Evolutionary conservation across 805 yeast genomes (phyloP), one percentile per base, ranked within the genome.

Genomic region (Candida corydali): DNA sequence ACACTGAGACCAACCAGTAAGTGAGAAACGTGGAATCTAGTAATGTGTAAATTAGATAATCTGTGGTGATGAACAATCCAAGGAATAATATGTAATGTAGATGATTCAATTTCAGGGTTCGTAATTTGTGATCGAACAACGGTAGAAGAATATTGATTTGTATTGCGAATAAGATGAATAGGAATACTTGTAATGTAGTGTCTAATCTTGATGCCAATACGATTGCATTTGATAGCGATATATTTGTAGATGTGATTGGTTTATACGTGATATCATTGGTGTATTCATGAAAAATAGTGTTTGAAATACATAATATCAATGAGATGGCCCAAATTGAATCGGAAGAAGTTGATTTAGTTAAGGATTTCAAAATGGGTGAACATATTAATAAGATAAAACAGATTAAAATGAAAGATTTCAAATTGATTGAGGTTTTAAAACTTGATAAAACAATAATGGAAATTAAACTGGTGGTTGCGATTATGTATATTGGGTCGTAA

Each of bases 241-340:
- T 61, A 51, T 91, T 93, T 16, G 95, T 87, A 1, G 95, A 80
- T 8, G 88, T 58, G 31, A 76, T 83, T 27, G 75, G 83, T 53
- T 56, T 52, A 45, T 66, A 65, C n/a, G n/a, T n/a, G 29, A 43
- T 38, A 3, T 74, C 75, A 50, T 74, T 65, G 25, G 83, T 72
- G 55, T 83, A 82, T 58, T 86, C 86, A 52, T 82, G 80, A 47
- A 80, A 69, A 17, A 80, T 51, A 3, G 88, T 62, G 49, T 87
- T 87, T 29, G 80, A 63, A 8, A 86, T 47, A 22, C 85, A 79
- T 11, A 93, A 65, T 80, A 96, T 82, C 32, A 82, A 78, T 6
- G 94, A 77, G 4, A 93, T 59, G 0, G 95, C 88, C 97, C 98
- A 91, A 41, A 93, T 87, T 11, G 96, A 86, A 62, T 93, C 98